These are phyloP conservation scores for Aspergillus sclerotialis DNA, from an alignment of 2,329 filamentous ascomycete species.

Conservation along the genomic window DNA sequence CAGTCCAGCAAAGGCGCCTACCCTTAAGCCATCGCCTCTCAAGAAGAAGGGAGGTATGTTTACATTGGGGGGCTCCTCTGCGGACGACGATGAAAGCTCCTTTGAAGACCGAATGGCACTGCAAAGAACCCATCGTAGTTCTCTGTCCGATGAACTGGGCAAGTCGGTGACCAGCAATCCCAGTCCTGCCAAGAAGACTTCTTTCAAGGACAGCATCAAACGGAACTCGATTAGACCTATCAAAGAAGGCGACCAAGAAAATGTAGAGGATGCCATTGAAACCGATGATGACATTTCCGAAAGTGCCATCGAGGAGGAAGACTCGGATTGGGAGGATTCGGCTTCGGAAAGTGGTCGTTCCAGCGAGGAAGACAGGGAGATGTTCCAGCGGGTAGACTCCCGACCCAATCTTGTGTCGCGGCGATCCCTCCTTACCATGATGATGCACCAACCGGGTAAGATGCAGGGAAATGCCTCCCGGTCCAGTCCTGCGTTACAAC, in stretches of 20 bases:
- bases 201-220: conserved; percentile 67
- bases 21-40: conserved; percentile 45
- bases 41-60: conserved; percentile 65
- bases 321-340: conserved; percentile 58
- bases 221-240: conserved; percentile 45
- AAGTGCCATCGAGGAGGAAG: conserved; percentile 68
- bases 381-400: conserved; percentile 90
- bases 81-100: conserved; percentile 74
- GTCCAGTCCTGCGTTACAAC: conserved; percentile 38
- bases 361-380: conserved; percentile 68
- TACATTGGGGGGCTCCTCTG: conserved; percentile 74
- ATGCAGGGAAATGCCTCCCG: conserved; percentile 54
- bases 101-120: conserved; percentile 55
- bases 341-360: conserved; percentile 76
- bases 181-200: conserved; percentile 62
- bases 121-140: conserved; percentile 46
- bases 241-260: conserved; percentile 43
- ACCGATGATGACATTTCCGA: conserved; percentile 66
- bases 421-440: conserved; percentile 80
- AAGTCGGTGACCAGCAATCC: conserved; percentile 27
- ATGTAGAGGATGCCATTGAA: conserved; percentile 53
- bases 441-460: conserved; percentile 77
- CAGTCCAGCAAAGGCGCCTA: conserved; percentile 51
- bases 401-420: conserved; percentile 76
- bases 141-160: conserved; percentile 47